A percentile compares a stretch with the other conserved stretches of the same genome.
Evolutionary conservation across 2,329 filamentous ascomycete species (phyloP).

Genomic region (Colletotrichum tamarilloi): DNA sequence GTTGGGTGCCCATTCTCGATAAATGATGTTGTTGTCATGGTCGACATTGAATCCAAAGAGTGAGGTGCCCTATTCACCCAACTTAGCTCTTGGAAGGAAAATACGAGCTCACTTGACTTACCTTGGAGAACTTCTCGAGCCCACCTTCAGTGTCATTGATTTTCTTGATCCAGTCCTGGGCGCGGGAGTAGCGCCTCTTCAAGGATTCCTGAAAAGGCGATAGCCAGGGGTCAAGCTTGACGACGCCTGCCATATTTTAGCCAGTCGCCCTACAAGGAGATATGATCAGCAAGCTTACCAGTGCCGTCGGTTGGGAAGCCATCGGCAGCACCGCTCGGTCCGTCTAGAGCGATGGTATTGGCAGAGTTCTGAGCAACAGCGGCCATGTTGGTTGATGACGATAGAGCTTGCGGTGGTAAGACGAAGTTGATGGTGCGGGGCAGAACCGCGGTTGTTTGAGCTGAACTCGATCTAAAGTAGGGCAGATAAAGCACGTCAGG

Average conservation of each 20-base stretch:
- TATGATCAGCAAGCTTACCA: slow-evolving; percentile 59
- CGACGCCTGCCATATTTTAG: slow-evolving; percentile 71
- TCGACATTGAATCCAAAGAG: slow-evolving; percentile 87
- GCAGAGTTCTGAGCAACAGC: slow-evolving; percentile 50
- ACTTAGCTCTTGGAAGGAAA: neutral
- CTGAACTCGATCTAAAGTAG: slow-evolving; percentile 14
- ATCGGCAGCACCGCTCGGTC: slow-evolving; percentile 53
- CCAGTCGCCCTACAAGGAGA: neutral
- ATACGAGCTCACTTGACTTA: slow-evolving; percentile 48
- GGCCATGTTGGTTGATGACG: slow-evolving; percentile 20
- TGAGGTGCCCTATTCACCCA: slow-evolving; percentile 77
- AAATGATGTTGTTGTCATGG: slow-evolving; percentile 84
- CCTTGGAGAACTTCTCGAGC: slow-evolving; percentile 89
- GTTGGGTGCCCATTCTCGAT: slow-evolving; percentile 97
- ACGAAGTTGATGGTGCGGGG: slow-evolving; percentile 15
- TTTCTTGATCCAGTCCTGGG: slow-evolving; percentile 86
- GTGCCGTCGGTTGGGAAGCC: slow-evolving; percentile 76
- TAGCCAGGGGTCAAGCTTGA: slow-evolving; percentile 90
- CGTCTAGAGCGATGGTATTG: slow-evolving; percentile 54
- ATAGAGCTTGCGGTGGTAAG: neutral
- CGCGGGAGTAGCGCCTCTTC: slow-evolving; percentile 79
- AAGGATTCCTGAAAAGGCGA: slow-evolving; percentile 84
- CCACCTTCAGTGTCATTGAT: slow-evolving; percentile 89
- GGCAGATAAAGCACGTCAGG: slow-evolving; percentile 21
- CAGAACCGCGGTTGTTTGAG: slow-evolving; percentile 1